Evolutionary conservation across 225 moss, liverwort and hornwort genomes (phyloP).

Genomic region (Polytrichum commune): DNA sequence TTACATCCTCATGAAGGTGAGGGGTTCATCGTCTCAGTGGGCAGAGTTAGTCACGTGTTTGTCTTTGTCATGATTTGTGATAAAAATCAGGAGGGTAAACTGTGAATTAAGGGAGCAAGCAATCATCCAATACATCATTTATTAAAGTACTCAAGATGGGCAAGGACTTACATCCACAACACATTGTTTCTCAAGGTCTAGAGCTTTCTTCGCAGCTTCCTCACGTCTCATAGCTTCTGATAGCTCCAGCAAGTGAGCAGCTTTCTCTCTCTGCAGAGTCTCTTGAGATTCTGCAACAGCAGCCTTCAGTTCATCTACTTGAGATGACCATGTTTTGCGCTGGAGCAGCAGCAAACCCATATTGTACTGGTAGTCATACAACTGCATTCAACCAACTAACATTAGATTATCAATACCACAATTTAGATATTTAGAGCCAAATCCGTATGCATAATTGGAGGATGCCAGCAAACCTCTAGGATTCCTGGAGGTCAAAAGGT

Average conservation of each 20-base stretch:
- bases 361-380: constrained; percentile 72
- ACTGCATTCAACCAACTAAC: constrained; percentile 20
- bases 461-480: too few species aligned
- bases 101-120: too few species aligned
- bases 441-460: too few species aligned
- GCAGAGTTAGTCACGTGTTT: too few species aligned
- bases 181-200: constrained; percentile 60
- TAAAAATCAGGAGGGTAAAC: too few species aligned
- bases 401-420: not conserved
- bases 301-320: constrained; percentile 51
- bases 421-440: too few species aligned
- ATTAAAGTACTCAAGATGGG: too few species aligned
- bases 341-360: constrained; percentile 63
- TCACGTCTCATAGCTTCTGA: constrained; percentile 47
- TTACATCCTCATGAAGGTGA: too few species aligned
- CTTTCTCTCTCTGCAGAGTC: constrained; percentile 49
- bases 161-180: constrained; percentile 48
- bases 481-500: too few species aligned
- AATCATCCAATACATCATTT: too few species aligned
- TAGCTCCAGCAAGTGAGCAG: constrained; percentile 58
- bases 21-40: too few species aligned
- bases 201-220: constrained; percentile 37
- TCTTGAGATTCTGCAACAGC: constrained; percentile 45
- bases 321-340: constrained; percentile 43
- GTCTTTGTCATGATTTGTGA: too few species aligned